These are phyloP conservation scores for Pleurotus ostreatus DNA, from an alignment of 768 basidiomycete genomes.

Conservation along the genomic window DNA sequence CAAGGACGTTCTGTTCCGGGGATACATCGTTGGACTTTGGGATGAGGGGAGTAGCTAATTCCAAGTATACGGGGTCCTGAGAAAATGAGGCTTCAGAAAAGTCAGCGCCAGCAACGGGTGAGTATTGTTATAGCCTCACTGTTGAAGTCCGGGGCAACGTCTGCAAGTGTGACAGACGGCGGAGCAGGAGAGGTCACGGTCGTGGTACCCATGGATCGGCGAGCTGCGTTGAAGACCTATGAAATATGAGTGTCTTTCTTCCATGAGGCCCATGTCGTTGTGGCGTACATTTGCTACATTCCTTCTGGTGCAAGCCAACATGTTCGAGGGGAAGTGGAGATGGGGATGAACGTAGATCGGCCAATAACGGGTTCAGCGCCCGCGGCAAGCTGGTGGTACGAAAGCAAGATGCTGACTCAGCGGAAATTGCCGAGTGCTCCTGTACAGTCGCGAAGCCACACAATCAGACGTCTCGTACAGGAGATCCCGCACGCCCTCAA, in stretches of 20 bases:
- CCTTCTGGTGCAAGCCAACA: background rate
- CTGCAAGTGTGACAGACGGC: background rate
- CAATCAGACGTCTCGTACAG: background rate
- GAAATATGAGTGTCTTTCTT: background rate
- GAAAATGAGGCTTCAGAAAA: slow-evolving; percentile 30
- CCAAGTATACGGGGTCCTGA: slow-evolving; percentile 50
- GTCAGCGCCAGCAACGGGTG: background rate
- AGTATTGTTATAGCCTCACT: background rate
- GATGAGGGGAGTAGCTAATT: slow-evolving; percentile 57
- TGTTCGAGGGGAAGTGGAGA: background rate
- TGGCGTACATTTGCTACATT: slow-evolving; percentile 2
- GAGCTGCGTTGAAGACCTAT: background rate
- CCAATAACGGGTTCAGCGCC: no score
- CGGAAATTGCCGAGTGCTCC: slow-evolving; percentile 1
- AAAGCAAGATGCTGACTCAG: slow-evolving; percentile 3
- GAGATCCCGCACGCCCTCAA: slow-evolving; percentile 29
- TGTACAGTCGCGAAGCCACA: slow-evolving; percentile 7
- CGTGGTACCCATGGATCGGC: background rate
- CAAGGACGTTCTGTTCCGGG: slow-evolving; percentile 45
- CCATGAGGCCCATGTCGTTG: background rate
- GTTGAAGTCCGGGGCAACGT: background rate
- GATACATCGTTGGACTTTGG: slow-evolving; percentile 31
- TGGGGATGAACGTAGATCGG: no score
- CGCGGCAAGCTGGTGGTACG: background rate
- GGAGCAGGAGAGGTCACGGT: background rate